Evolutionary conservation across 805 yeast species (phyloP).

Genomic region (Yarrowia sp.): DNA sequence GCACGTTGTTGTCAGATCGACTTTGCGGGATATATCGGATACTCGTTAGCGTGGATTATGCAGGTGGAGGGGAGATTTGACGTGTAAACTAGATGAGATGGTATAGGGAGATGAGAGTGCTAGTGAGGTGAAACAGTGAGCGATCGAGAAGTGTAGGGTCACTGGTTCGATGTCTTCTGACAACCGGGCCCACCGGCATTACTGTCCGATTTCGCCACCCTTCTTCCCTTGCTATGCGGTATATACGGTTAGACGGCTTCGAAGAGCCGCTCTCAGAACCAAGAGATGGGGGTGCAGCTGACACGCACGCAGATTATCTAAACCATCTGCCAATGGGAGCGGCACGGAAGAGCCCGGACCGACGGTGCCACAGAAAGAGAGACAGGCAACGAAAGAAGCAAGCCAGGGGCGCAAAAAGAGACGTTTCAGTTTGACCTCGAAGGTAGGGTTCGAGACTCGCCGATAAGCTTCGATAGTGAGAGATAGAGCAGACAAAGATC

Average conservation of each 20-base stretch:
- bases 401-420: not conserved
- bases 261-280: not conserved
- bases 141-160: no score
- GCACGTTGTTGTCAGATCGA: no score
- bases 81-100: not conserved
- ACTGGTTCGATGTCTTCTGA: no score
- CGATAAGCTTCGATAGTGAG: slow-evolving; percentile 3
- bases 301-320: slow-evolving; percentile 32
- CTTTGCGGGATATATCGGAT: not conserved
- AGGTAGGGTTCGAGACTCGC: not conserved
- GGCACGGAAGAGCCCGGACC: not conserved
- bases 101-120: no score
- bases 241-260: not conserved
- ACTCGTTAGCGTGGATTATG: not conserved
- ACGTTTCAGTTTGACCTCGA: not conserved
- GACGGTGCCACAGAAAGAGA: not conserved
- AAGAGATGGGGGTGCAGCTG: slow-evolving; percentile 26
- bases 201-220: no score
- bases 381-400: not conserved
- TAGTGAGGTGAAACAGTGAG: no score
- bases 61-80: slow-evolving; percentile 1
- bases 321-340: slow-evolving; percentile 32
- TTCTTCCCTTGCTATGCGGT: not conserved
- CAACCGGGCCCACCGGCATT: no score
- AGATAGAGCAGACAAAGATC: not conserved